Percentiles rank a stretch among this genome's conserved stretches.
Conservation (phyloP, 768 basidiomycete genomes). For the Trametes cubensis region DNA sequence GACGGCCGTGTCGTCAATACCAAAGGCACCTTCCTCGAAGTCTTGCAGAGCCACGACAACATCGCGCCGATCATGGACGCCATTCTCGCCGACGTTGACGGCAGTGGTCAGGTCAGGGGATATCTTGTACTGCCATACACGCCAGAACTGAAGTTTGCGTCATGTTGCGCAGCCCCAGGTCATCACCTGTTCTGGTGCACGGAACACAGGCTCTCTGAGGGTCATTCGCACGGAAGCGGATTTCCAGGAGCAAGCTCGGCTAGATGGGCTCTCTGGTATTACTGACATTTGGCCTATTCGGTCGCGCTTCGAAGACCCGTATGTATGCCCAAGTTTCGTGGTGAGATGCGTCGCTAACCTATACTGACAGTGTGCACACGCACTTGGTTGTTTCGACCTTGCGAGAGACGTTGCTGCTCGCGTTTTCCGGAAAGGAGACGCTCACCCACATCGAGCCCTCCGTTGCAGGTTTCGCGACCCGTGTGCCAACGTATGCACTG, state of each 20-base stretch:
- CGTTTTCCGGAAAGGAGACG: conserved; percentile 49
- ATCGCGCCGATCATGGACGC: conserved; percentile 86
- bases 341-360: background rate
- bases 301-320: conserved; percentile 50
- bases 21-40: conserved; percentile 58
- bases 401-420: conserved; percentile 55
- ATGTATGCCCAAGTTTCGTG: conserved; percentile 31
- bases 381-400: conserved; percentile 65
- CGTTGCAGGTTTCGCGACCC: conserved; percentile 47
- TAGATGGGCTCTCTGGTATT: conserved; percentile 61
- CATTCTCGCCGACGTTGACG: conserved; percentile 70
- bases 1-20: conserved; percentile 54
- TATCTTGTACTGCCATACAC: background rate
- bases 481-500: conserved; percentile 63
- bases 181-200: conserved; percentile 84
- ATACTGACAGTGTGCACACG: conserved; percentile 47
- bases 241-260: conserved; percentile 61
- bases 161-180: conserved; percentile 59
- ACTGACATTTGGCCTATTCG: conserved; percentile 66
- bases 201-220: conserved; percentile 74
- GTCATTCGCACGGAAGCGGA: conserved; percentile 83
- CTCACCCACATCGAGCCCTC: conserved; percentile 42
- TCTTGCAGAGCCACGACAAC: conserved; percentile 70
- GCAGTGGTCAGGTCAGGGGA: conserved; percentile 62
- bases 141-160: background rate